A percentile compares a stretch with the other conserved stretches of the same genome.
phyloP scores from a whole-genome alignment of 148 eudicot genomes.

The Rhododendron kiyosumense region DNA sequence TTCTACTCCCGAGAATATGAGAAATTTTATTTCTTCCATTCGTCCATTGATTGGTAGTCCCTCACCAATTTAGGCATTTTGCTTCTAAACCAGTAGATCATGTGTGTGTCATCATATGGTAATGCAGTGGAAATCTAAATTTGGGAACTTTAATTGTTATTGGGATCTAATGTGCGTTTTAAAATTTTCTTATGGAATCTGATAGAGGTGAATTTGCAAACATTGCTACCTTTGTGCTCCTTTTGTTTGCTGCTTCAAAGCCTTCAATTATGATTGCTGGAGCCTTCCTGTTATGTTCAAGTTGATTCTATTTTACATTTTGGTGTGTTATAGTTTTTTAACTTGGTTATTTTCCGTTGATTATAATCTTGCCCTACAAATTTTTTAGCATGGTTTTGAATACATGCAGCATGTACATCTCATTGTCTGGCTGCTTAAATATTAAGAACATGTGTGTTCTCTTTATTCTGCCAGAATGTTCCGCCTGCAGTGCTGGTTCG shows the following conservation, averaged over 20 bases:
- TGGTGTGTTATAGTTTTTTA: neutral
- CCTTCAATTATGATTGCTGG: neutral
- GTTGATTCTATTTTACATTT: neutral
- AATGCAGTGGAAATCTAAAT: neutral
- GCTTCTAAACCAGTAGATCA: neutral
- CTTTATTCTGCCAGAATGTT: slow-evolving; percentile 55
- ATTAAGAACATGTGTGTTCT: neutral
- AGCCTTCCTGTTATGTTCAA: neutral
- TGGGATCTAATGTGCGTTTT: neutral
- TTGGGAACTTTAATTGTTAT: neutral
- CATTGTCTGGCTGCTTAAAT: neutral
- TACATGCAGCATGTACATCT: neutral
- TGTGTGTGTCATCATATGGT: neutral
- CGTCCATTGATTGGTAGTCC: neutral
- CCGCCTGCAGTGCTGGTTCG: slow-evolving; percentile 89
- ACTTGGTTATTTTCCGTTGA: neutral
- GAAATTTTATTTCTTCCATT: neutral
- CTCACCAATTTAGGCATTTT: neutral
- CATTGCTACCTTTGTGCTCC: neutral
- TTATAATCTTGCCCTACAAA: neutral
- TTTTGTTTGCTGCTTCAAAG: neutral
- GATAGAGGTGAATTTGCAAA: neutral
- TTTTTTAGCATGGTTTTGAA: neutral
- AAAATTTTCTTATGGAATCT: neutral
- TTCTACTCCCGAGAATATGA: neutral